Percentiles rank a stretch among this genome's conserved stretches.
Evolutionary conservation across 2,329 filamentous ascomycete species (phyloP).

Genomic region (Aureobasidium mangrovei): DNA sequence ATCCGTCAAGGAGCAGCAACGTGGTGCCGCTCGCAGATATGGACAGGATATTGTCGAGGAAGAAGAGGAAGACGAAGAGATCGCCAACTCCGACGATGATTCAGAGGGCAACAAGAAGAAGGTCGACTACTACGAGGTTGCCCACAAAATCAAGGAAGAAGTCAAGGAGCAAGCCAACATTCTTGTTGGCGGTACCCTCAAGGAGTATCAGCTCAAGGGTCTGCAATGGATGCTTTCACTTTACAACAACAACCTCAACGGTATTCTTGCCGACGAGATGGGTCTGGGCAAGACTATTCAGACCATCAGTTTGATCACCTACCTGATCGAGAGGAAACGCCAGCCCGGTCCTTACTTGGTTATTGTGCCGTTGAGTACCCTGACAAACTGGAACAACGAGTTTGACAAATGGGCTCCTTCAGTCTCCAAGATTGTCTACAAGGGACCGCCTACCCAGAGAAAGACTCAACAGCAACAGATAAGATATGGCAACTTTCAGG

Average conservation of each 20-base stretch:
- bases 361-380: constrained; percentile 90
- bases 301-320: constrained; percentile 94
- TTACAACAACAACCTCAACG: constrained; percentile 99
- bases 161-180: constrained; percentile 75
- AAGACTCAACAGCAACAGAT: constrained; percentile 92
- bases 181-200: constrained; percentile 82
- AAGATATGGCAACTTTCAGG: constrained; percentile 89
- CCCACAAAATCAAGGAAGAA: constrained; percentile 90
- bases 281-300: constrained; percentile 99
- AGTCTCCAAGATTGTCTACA: constrained; percentile 84
- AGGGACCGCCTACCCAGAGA: constrained; percentile 79
- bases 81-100: constrained; percentile 62
- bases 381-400: constrained; percentile 97
- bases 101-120: constrained; percentile 61
- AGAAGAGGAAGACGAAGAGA: constrained; percentile 42
- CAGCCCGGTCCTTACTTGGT: constrained; percentile 90
- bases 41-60: constrained; percentile 52
- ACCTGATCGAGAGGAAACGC: constrained; percentile 91
- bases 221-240: constrained; percentile 99
- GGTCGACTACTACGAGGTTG: constrained; percentile 98
- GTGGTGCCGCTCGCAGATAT: constrained; percentile 69
- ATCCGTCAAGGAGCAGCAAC: constrained; percentile 90
- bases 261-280: constrained; percentile 98
- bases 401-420: constrained; percentile 98
- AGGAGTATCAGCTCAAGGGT: constrained; percentile 98